A percentile compares a stretch with the other conserved stretches of the same genome.
Conservation (phyloP, 169 alveolate genomes). For the Plasmodium adleri region DNA sequence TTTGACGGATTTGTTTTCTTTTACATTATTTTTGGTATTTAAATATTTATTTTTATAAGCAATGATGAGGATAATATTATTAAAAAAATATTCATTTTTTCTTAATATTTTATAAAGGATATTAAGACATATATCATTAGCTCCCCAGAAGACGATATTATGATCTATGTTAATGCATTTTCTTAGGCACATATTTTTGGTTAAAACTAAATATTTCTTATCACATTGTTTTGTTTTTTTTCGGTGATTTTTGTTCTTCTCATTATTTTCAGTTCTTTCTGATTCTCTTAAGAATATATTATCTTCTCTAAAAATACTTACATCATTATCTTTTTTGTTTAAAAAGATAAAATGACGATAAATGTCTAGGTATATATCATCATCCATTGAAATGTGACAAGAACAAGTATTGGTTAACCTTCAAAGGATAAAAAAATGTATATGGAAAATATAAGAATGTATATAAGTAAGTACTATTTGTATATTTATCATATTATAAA, state of each 20-base stretch:
- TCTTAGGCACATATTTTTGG: conserved; percentile 44
- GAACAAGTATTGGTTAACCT: conserved; percentile 68
- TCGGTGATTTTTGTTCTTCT: not conserved
- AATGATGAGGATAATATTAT: conserved; percentile 25
- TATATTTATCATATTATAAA: not conserved
- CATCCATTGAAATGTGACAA: conserved; percentile 22
- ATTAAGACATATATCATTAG: conserved; percentile 42
- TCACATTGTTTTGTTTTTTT: not conserved
- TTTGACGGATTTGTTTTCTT: conserved; percentile 17
- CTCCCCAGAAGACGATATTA: conserved; percentile 57
- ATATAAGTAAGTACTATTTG: not conserved
- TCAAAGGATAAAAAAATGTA: not conserved
- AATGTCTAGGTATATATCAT: conserved; percentile 13
- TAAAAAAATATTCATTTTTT: conserved; percentile 49
- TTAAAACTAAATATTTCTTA: conserved; percentile 22
- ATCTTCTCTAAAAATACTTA: conserved; percentile 5
- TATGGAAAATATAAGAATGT: not conserved
- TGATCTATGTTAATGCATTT: conserved; percentile 33
- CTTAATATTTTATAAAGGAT: conserved; percentile 17
- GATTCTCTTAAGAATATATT: not conserved
- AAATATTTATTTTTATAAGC: conserved; percentile 33
- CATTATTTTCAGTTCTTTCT: not conserved
- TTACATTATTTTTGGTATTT: not conserved
- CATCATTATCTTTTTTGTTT: conserved; percentile 35
- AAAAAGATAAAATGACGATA: conserved; percentile 43